Evolutionary conservation across 228 moss, liverwort and hornwort genomes (phyloP).

Genomic region (Sphagnum fallax): DNA sequence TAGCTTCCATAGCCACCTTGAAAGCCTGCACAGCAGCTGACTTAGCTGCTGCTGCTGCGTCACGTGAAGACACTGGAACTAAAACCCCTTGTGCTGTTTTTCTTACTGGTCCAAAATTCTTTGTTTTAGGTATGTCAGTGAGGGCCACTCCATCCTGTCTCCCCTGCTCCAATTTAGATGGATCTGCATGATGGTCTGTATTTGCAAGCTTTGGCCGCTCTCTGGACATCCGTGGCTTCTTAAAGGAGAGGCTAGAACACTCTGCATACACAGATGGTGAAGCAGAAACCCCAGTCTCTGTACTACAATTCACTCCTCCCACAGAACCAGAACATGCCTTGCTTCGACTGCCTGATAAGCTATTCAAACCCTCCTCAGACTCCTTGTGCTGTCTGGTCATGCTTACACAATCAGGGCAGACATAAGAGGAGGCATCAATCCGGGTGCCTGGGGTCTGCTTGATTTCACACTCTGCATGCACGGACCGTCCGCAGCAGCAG

Average conservation of each 20-base stretch:
- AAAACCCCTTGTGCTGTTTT: constrained; percentile 16
- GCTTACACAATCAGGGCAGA: constrained; percentile 74
- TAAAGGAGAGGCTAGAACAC: constrained; percentile 56
- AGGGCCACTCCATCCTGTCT: constrained; percentile 23
- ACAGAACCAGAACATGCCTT: constrained; percentile 32
- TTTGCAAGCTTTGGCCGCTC: constrained; percentile 52
- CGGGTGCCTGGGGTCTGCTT: constrained; percentile 25
- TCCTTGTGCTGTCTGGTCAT: constrained; percentile 46
- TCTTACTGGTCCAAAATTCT: constrained; percentile 13
- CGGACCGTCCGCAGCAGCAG: constrained; percentile 64
- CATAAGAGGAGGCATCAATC: constrained; percentile 38
- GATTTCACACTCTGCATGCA: constrained; percentile 81
- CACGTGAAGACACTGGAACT: constrained; percentile 36
- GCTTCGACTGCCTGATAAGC: constrained; percentile 36
- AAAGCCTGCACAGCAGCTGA: constrained; percentile 55
- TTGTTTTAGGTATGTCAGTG: constrained; percentile 9
- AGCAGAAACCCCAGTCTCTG: constrained; percentile 30
- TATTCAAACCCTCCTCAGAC: constrained; percentile 39
- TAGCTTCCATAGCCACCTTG: constrained; percentile 70
- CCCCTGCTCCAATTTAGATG: constrained; percentile 26
- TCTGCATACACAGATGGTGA: constrained; percentile 39
- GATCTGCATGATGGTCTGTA: constrained; percentile 27
- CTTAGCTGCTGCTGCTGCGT: constrained; percentile 58
- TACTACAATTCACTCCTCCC: constrained; percentile 32
- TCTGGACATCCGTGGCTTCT: constrained; percentile 71